Conservation (phyloP, 2,329 filamentous ascomycete species). For the Alternaria consortialis region DNA sequence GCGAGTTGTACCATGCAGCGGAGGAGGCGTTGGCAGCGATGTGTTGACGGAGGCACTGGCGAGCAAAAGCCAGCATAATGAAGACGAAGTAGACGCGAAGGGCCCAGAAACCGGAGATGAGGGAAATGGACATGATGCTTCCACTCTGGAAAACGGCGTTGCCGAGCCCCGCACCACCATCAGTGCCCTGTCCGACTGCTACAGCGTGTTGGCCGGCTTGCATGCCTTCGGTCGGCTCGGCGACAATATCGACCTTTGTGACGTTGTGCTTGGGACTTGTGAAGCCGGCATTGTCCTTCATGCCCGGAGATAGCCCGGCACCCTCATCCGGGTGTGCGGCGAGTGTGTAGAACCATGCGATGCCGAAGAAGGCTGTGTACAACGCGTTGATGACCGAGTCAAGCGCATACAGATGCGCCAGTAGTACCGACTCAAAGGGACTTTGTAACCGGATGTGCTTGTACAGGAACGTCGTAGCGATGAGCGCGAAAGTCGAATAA, state of each 20-base stretch:
- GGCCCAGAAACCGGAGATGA: conserved; percentile 77
- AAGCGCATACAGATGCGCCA: conserved; percentile 86
- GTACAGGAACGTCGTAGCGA: conserved; percentile 73
- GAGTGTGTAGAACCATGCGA: conserved; percentile 85
- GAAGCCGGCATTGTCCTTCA: conserved; percentile 71
- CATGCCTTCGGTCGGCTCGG: conserved; percentile 57
- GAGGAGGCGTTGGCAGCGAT: conserved; percentile 59
- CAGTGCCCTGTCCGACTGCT: conserved; percentile 55
- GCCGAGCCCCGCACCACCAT: conserved; percentile 61
- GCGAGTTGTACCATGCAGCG: conserved; percentile 53
- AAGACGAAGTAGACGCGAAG: conserved; percentile 85
- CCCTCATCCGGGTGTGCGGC: conserved; percentile 62
- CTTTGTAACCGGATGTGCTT: conserved; percentile 82
- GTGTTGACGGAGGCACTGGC: conserved; percentile 76
- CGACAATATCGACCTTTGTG: conserved; percentile 64
- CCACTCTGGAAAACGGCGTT: conserved; percentile 72
- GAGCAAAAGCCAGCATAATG: conserved; percentile 83
- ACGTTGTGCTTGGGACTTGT: conserved; percentile 70
- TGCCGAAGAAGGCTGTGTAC: conserved; percentile 83
- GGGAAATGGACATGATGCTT: conserved; percentile 77
- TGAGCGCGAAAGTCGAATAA: conserved; percentile 79
- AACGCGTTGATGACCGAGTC: conserved; percentile 83
- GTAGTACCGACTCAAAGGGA: conserved; percentile 79
- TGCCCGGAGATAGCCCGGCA: conserved; percentile 59
- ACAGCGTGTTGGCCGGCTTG: conserved; percentile 62